These are phyloP conservation scores for Candida easanensis DNA, from an alignment of 805 yeast species.

Conservation along the genomic window DNA sequence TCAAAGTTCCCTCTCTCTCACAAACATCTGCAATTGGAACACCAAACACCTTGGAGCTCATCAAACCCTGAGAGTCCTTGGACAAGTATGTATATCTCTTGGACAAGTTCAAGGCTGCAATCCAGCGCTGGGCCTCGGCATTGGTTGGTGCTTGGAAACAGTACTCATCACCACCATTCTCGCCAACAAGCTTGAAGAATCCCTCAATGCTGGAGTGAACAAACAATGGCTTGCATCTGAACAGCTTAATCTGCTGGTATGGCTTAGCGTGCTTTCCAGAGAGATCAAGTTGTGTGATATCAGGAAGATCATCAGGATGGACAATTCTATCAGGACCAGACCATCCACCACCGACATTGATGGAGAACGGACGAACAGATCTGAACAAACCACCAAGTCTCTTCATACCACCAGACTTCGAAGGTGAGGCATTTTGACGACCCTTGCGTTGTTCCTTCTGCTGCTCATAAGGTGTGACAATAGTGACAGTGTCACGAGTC, in stretches of 20 bases:
- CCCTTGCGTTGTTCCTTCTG: conserved; percentile 19
- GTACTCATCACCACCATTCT: conserved; percentile 47
- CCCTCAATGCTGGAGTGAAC: conserved; percentile 37
- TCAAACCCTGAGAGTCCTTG: conserved; percentile 36
- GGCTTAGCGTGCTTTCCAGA: conserved; percentile 47
- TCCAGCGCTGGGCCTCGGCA: conserved; percentile 73
- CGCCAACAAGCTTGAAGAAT: conserved; percentile 41
- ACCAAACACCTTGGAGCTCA: conserved; percentile 68
- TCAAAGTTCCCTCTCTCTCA: conserved; percentile 56
- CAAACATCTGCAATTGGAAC: conserved; percentile 79
- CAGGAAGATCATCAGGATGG: conserved; percentile 59
- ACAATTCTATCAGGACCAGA: conserved; percentile 44
- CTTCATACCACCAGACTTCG: conserved; percentile 30
- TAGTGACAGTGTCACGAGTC: conserved; percentile 10
- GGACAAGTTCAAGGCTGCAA: conserved; percentile 40
- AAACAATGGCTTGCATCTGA: conserved; percentile 35
- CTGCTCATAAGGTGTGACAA: conserved; percentile 14
- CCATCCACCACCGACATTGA: conserved; percentile 41
- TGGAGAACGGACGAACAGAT: conserved; percentile 57
- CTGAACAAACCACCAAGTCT: conserved; percentile 60
- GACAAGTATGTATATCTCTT: conserved; percentile 43
- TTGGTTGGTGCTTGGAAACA: conserved; percentile 66
- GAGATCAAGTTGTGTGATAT: conserved; percentile 38
- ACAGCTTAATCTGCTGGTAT: conserved; percentile 41
- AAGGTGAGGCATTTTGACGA: conserved; percentile 20